Base-by-base conservation (phyloP, 176 grass and related monocot genomes). In the Eleusine indica region DNA sequence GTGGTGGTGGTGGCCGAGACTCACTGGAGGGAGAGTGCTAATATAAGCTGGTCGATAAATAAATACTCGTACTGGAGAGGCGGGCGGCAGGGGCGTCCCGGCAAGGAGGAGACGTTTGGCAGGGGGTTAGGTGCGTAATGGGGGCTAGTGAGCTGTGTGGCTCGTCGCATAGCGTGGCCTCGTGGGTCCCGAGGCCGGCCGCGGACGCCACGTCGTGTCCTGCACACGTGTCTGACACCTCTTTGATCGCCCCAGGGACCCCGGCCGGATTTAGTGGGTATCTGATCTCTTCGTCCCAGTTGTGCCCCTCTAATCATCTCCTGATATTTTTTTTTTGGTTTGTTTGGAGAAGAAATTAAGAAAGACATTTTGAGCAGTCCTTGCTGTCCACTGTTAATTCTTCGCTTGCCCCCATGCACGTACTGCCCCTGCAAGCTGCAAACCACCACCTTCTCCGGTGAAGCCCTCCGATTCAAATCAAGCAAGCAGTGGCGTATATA, bases 161-260 rank as follows among this genome's bases (percentile, higher is more conserved):
- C 16, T 75, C 68, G 91, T 91, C 84, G 87, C 86, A 19, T 85
- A 81, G 87, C 3, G 21, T 22, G n/a, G n/a, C n/a, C n/a, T 8
- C 58, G 2, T 9, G n/a, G 53, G 5, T 0, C 53, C 32, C 32
- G 32, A 86, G 1, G 68, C 67, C 80, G 21, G 3, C 28, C 81
- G 74, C 83, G 82, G 85, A 82, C 78, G 87, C 82, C 79, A 88
- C 81, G 87, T 90, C 28, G 62, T 71, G 73, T 90, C 94, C 5
- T 37, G 66, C 73, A 79, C 86, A 91, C 94, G 88, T 93, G 88
- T 91, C 77, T 85, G 86, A 91, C 88, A 96, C 88, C 90, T 85
- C 74, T 76, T 57, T 22, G 79, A 78, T 71, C 65, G 68, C 9
- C 68, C 75, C 57, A 41, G 65, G 58, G 68, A 49, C 83, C 44